Conservation (phyloP, 108 stramenopile genomes). For the Craspedostauros australis region DNA sequence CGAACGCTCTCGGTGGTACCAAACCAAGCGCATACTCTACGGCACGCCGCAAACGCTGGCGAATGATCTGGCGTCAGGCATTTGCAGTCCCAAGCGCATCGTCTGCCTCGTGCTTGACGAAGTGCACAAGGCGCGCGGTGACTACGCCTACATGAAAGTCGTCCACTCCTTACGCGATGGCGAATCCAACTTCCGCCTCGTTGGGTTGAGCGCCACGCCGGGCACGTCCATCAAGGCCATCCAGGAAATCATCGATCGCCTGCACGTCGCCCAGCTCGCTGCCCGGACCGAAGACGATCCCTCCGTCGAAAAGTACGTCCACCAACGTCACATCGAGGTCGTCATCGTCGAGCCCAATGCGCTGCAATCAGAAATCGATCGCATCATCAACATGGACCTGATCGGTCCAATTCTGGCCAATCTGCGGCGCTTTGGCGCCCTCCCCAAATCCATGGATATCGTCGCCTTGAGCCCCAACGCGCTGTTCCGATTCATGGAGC, state of each 20-base stretch:
- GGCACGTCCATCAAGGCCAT: slow-evolving; percentile 84
- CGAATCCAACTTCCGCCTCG: slow-evolving; percentile 60
- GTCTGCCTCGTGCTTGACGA: slow-evolving; percentile 96
- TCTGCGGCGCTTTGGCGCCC: slow-evolving; percentile 30
- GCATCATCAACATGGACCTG: slow-evolving; percentile 39
- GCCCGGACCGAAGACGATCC: slow-evolving; percentile 80
- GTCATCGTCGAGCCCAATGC: slow-evolving; percentile 47
- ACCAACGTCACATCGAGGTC: slow-evolving; percentile 61
- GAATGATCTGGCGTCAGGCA: slow-evolving; percentile 71
- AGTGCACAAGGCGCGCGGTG: slow-evolving; percentile 92
- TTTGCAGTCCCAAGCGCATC: slow-evolving; percentile 38
- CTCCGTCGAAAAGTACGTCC: slow-evolving; percentile 72
- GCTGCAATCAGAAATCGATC: slow-evolving; percentile 34
- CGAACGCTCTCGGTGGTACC: slow-evolving; percentile 54
- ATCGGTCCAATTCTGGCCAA: slow-evolving; percentile 40
- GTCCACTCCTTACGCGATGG: slow-evolving; percentile 42
- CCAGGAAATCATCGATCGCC: slow-evolving; percentile 64
- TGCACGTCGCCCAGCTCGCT: slow-evolving; percentile 68
- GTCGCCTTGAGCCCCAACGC: slow-evolving; percentile 39
- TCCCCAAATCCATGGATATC: slow-evolving; percentile 19
- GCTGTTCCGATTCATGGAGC: slow-evolving; percentile 33
- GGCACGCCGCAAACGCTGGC: slow-evolving; percentile 95
- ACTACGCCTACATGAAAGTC: slow-evolving; percentile 81
- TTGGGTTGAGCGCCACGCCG: slow-evolving; percentile 95
- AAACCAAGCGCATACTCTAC: slow-evolving; percentile 80